These are phyloP conservation scores for Geotrichum aggregatum DNA, from an alignment of 1,139 yeast genomes.

Conservation along the genomic window DNA sequence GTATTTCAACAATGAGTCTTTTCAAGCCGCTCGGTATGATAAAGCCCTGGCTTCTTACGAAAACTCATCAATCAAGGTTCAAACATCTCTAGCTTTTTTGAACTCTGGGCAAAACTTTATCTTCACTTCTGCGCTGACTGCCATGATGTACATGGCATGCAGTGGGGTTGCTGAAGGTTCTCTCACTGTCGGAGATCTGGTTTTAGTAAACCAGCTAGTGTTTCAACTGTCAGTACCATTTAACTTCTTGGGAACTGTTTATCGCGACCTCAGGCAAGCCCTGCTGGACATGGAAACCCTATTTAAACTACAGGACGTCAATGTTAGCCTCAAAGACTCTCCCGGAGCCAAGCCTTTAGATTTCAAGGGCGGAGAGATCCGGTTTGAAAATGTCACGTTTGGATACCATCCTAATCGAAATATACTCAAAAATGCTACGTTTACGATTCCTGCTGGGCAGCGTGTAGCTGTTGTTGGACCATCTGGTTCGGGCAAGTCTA, in stretches of 20 bases:
- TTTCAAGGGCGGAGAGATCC: constrained; percentile 63
- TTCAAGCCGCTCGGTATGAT: constrained; percentile 74
- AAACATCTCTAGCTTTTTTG: constrained; percentile 84
- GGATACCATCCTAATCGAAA: constrained; percentile 89
- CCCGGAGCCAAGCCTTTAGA: constrained; percentile 59
- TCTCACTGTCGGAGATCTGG: constrained; percentile 90
- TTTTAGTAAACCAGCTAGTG: constrained; percentile 87
- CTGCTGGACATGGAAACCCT: constrained; percentile 88
- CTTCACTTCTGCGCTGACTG: constrained; percentile 86
- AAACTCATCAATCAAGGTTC: constrained; percentile 78
- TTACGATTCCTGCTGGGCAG: constrained; percentile 84
- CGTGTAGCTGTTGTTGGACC: constrained; percentile 95
- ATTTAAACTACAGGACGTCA: constrained; percentile 74
- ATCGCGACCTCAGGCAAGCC: constrained; percentile 89
- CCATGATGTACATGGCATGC: constrained; percentile 98
- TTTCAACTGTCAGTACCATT: constrained; percentile 93
- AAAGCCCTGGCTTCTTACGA: constrained; percentile 71
- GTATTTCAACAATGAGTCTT: constrained; percentile 83
- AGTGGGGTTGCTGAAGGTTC: constrained; percentile 82
- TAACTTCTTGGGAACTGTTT: constrained; percentile 90
- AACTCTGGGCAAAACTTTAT: constrained; percentile 91
- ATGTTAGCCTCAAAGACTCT: constrained; percentile 59
- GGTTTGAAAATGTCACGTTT: constrained; percentile 86
- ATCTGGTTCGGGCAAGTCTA: constrained; percentile 92
- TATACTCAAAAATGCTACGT: constrained; percentile 73